A percentile compares a stretch with the other conserved stretches of the same genome.
phyloP scores from a whole-genome alignment of 257 asterid genomes.

The Orobanche coerulescens region DNA sequence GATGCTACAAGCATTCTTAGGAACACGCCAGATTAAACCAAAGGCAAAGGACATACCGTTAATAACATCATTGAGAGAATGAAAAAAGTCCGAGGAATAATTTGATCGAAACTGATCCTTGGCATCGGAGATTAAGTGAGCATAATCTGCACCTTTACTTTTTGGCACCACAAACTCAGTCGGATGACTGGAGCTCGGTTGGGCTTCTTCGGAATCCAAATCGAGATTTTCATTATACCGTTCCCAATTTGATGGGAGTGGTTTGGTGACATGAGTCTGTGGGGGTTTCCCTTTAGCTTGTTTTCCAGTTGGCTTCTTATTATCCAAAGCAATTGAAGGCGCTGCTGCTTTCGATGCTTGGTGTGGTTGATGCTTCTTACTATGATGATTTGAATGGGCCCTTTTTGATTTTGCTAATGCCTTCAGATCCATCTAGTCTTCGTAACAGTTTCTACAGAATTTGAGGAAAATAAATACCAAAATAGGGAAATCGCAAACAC shows the following conservation, averaged over 20 bases:
- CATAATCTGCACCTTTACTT: constrained; percentile 82
- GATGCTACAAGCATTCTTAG: too few relatives aligned
- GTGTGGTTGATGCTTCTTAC: constrained; percentile 57
- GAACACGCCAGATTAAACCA: neutral
- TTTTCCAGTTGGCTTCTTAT: constrained; percentile 42
- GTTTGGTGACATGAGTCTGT: constrained; percentile 31
- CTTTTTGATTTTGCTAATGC: constrained; percentile 92
- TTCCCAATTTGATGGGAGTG: constrained; percentile 80
- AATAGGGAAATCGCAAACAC: too few relatives aligned
- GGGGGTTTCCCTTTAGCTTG: constrained; percentile 36
- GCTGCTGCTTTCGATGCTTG: constrained; percentile 41
- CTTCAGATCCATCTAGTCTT: constrained; percentile 60
- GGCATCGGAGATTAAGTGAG: constrained; percentile 69
- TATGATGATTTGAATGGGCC: constrained; percentile 71
- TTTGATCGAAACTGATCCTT: constrained; percentile 43
- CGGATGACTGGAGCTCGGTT: constrained; percentile 28
- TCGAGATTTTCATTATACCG: constrained; percentile 52
- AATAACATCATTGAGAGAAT: constrained; percentile 34
- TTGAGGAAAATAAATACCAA: neutral
- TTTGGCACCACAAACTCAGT: constrained; percentile 52
- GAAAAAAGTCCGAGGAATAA: constrained; percentile 30
- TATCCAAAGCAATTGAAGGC: constrained; percentile 31
- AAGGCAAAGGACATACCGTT: constrained; percentile 37
- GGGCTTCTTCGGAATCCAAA: constrained; percentile 36
- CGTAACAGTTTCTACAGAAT: constrained; percentile 18